Conservation (phyloP, 2,329 filamentous ascomycete species). For the Blumeria graminis region DNA sequence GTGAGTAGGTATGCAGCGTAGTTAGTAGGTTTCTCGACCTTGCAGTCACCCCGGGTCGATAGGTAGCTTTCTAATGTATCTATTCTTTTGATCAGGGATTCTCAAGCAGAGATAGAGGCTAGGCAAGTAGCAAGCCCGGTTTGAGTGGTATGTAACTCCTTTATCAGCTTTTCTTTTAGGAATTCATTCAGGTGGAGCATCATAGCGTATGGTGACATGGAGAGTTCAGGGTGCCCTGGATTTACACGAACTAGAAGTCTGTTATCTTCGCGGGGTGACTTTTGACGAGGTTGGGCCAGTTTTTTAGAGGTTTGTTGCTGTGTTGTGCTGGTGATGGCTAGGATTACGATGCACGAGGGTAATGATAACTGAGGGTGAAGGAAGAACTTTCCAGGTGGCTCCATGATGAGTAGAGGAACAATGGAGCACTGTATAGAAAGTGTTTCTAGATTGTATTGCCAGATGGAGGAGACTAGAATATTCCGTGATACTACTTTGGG, state of each 20-base stretch:
- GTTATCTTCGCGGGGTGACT: not conserved
- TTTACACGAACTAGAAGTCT: not conserved
- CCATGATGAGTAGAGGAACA: too few species aligned
- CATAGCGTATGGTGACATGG: not conserved
- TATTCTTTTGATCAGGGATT: not conserved
- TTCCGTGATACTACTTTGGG: too few species aligned
- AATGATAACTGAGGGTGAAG: too few species aligned
- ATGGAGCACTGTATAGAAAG: too few species aligned
- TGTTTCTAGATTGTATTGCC: too few species aligned
- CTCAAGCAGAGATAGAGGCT: not conserved
- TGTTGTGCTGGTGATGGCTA: too few species aligned
- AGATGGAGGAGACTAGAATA: too few species aligned
- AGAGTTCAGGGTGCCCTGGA: not conserved
- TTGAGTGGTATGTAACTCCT: not conserved
- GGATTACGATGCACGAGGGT: too few species aligned
- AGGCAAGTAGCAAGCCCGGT: not conserved
- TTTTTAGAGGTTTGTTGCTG: not conserved
- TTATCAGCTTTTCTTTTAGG: not conserved
- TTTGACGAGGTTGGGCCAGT: not conserved
- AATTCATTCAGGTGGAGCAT: not conserved
- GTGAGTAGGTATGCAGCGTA: not conserved
- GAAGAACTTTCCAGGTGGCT: too few species aligned
- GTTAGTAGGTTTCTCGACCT: not conserved
- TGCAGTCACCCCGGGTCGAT: not conserved
- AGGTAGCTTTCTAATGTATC: not conserved